These are phyloP conservation scores for Phytophthora megakarya DNA, from an alignment of 352 stramenopile species.

Conservation along the genomic window DNA sequence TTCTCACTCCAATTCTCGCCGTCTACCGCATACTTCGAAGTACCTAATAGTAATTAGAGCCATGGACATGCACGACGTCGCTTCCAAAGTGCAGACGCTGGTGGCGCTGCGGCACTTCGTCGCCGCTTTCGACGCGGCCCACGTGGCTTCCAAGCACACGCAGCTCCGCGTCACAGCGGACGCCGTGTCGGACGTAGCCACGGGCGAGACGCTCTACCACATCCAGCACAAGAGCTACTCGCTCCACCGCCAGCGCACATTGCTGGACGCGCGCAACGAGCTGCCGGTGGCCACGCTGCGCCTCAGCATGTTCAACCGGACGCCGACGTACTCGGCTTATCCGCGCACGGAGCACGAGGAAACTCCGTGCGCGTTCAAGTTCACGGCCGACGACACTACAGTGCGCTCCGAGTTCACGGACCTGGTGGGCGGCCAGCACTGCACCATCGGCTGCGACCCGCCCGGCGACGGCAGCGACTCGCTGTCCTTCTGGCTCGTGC, in stretches of 20 bases:
- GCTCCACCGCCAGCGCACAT: conserved; percentile 42
- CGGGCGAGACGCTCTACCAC: conserved; percentile 29
- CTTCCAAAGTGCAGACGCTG: conserved; percentile 41
- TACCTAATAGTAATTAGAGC: background rate
- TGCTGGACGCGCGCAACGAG: conserved; percentile 40
- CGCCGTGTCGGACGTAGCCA: conserved; percentile 30
- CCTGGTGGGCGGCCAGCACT: conserved; percentile 39
- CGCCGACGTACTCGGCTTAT: conserved; percentile 42
- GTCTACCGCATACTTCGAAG: background rate
- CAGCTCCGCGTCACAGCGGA: conserved; percentile 33
- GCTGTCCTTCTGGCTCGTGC: conserved; percentile 43
- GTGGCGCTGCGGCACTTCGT: conserved; percentile 45
- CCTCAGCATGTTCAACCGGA: conserved; percentile 40
- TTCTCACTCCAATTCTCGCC: conserved; percentile 13
- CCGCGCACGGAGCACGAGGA: conserved; percentile 45
- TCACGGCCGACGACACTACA: conserved; percentile 33
- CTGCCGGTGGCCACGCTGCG: conserved; percentile 42
- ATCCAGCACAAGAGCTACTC: conserved; percentile 40
- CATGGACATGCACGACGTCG: conserved; percentile 41
- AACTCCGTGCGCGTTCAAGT: conserved; percentile 42
- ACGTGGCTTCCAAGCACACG: conserved; percentile 31
- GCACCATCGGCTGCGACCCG: conserved; percentile 38
- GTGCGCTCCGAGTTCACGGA: conserved; percentile 44
- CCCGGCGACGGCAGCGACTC: conserved; percentile 24
- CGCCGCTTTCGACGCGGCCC: conserved; percentile 37